These are phyloP conservation scores for Malus sieversii DNA, from an alignment of 306 rosid genomes.

Conservation along the genomic window DNA sequence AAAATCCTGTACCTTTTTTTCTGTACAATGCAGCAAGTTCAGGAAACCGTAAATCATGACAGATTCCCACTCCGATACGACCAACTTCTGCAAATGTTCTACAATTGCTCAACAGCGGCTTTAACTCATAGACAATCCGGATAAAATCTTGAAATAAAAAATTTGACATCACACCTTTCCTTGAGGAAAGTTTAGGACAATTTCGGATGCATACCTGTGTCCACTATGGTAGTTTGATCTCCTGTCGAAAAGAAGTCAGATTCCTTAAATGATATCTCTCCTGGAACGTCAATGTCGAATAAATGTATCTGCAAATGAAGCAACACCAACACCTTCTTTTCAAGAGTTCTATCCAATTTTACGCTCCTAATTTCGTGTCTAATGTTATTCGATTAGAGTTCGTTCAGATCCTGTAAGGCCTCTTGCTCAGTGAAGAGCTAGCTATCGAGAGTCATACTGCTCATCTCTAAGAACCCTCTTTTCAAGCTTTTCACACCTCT, in stretches of 20 bases:
- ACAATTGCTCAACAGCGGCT: not conserved
- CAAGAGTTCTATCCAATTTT: not conserved
- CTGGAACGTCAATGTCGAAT: constrained; percentile 28
- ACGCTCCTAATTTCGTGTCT: not conserved
- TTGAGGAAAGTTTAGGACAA: not conserved
- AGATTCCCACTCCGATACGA: constrained; percentile 27
- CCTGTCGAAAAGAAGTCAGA: constrained; percentile 25
- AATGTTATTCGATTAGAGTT: not conserved
- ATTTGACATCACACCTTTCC: not conserved
- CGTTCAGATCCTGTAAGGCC: too few species aligned
- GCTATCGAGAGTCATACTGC: too few species aligned
- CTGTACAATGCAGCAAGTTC: constrained; percentile 23
- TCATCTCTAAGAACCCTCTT: too few species aligned
- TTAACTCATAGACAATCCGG: not conserved
- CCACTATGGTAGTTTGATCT: constrained; percentile 20
- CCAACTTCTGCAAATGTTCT: constrained; percentile 22
- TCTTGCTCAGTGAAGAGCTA: too few species aligned
- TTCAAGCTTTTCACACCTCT: too few species aligned
- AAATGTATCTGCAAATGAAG: constrained; percentile 22
- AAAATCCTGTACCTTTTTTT: constrained; percentile 11
- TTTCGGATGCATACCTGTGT: constrained; percentile 17
- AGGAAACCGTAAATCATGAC: constrained; percentile 29
- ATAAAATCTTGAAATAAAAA: not conserved
- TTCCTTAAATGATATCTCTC: constrained; percentile 21
- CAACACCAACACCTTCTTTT: not conserved